Evolutionary conservation across 2,329 filamentous ascomycete genomes (phyloP), one percentile per base, ranked within the genome.

Genomic region (Fusarium sambucinum): DNA sequence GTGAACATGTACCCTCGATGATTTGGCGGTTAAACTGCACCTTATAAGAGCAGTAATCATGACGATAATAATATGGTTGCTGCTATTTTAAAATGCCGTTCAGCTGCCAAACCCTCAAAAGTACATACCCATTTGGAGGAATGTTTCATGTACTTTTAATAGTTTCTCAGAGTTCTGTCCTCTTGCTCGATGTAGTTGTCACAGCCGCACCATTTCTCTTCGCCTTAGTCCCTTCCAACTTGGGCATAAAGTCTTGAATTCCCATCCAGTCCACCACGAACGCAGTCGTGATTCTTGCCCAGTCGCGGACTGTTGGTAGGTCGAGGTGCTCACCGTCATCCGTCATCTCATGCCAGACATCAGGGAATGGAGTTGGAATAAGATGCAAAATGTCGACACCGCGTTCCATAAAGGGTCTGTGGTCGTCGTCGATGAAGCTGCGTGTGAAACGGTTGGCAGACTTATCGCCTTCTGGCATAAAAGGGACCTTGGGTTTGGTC

Each of bases 251-350:
- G 8, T 76, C 75, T 23, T 80, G 80, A 63, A 98, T 79, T 70
- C 97, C 94, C 87, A 98, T 88, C 94, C 94, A 98, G 80, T 98
- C 95, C 0, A 92, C 90, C 33, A 89, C 87, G 81, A 98, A 99
- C 0, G 89, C 94, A 1, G 92, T 90, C 9, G 95, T 84, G 48
- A 99, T 90, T 77, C 87, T 89, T 19, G 91, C 88, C 96, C 96
- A 99, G 78, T 99, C 96, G 73, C 92, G 87, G 35, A 94, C 87
- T 0, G 92, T 95, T 11, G 87, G 83, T 70, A 90, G 82, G 77
- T 99, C 93, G 57, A 99, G 80, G 79, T 98, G 92, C 70, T 90
- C 89, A 3, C 89, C 95, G 72, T 97, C 90, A 75, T 99, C 96
- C 0, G 89, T 82, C 73, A 94, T 88, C 2, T 84, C 90, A 80